phyloP scores from a whole-genome alignment of 148 eudicot genomes.

The Beta vulgaris region DNA sequence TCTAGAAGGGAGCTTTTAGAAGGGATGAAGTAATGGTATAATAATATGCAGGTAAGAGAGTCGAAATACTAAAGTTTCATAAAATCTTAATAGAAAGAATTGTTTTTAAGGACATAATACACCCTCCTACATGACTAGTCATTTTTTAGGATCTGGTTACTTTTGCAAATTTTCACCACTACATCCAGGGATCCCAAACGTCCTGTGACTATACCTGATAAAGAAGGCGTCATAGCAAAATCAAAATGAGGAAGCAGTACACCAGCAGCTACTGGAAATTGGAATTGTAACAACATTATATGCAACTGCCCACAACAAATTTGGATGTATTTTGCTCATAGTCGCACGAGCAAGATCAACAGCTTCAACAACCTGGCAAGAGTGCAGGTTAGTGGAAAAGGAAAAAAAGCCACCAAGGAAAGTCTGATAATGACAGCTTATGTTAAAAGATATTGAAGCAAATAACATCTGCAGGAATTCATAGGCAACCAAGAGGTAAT shows the following conservation, averaged over 20 bases:
- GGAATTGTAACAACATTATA: slow-evolving; percentile 82
- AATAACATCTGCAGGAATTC: neutral
- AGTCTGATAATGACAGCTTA: neutral
- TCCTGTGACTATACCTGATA: slow-evolving; percentile 57
- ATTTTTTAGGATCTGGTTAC: too few species aligned
- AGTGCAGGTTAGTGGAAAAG: slow-evolving; percentile 5
- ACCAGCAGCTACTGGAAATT: slow-evolving; percentile 91
- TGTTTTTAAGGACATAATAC: neutral
- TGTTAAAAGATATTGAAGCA: neutral
- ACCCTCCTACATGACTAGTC: too few species aligned
- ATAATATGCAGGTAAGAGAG: neutral
- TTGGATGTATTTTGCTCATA: slow-evolving; percentile 86
- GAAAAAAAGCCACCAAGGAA: neutral
- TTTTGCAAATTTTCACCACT: neutral
- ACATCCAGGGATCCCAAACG: neutral
- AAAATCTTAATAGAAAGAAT: too few species aligned
- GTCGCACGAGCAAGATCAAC: slow-evolving; percentile 81
- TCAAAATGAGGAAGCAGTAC: slow-evolving; percentile 80
- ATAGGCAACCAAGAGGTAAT: neutral
- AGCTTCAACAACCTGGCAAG: slow-evolving; percentile 76
- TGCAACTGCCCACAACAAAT: slow-evolving; percentile 88
- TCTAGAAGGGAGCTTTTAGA: neutral
- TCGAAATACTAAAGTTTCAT: neutral
- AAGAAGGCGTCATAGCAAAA: slow-evolving; percentile 97
- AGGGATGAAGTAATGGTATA: neutral